These are phyloP conservation scores for Carex myosuroides DNA, from an alignment of 176 grass and related monocot species.

Conservation along the genomic window DNA sequence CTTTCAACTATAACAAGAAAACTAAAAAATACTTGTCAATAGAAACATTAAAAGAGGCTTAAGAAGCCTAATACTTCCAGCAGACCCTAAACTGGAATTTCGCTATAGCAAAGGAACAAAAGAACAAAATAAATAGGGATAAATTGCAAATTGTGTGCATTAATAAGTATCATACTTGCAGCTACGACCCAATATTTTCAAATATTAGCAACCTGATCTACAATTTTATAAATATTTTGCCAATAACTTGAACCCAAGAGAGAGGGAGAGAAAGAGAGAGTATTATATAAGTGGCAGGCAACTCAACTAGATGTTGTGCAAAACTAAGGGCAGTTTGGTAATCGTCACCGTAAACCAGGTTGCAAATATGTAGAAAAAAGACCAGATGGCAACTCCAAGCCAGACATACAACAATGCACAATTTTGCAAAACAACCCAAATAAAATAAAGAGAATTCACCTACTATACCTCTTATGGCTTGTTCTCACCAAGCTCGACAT, in stretches of 20 bases:
- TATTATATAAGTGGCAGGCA: not conserved
- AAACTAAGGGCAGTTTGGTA: not conserved
- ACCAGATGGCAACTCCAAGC: slow-evolving; percentile 2
- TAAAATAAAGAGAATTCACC: not conserved
- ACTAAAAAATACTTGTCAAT: slow-evolving; percentile 16
- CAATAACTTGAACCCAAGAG: not conserved
- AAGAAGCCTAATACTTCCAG: slow-evolving; percentile 1
- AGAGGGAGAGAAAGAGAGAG: not conserved
- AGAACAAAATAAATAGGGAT: slow-evolving; percentile 18
- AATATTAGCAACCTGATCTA: slow-evolving; percentile 15
- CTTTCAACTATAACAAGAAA: slow-evolving; percentile 14
- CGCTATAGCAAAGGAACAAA: slow-evolving; percentile 1
- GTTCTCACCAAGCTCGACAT: slow-evolving; percentile 32
- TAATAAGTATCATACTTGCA: not conserved
- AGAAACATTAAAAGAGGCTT: slow-evolving; percentile 10
- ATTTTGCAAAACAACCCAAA: not conserved
- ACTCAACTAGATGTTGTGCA: not conserved
- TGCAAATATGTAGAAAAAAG: not conserved
- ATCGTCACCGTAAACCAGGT: not conserved
- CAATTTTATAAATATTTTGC: not conserved
- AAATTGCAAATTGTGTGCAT: not conserved
- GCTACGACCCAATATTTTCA: not conserved
- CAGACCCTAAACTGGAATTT: not conserved
- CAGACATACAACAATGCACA: not conserved
- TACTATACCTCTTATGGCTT: not conserved